Conservation (phyloP, 148 eudicot species). For the Gaultheria prostrata region DNA sequence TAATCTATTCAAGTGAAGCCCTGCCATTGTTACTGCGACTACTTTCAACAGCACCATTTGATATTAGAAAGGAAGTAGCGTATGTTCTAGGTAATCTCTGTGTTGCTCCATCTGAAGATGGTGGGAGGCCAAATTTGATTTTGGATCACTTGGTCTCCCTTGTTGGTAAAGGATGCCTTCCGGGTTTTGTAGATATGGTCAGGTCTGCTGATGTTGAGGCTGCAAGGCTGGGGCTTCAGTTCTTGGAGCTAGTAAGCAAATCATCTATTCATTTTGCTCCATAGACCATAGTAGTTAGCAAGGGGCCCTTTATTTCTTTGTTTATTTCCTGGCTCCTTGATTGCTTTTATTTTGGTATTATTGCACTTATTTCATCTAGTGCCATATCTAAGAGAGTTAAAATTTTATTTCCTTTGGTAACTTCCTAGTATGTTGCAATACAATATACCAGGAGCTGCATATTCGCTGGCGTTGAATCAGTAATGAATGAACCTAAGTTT, state of each 20-base stretch:
- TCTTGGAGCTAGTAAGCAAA: slow-evolving; percentile 79
- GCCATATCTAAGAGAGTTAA: neutral
- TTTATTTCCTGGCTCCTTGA: neutral
- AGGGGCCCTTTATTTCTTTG: neutral
- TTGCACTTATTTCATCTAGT: neutral
- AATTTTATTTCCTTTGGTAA: neutral
- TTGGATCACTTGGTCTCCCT: slow-evolving; percentile 77
- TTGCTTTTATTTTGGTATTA: neutral
- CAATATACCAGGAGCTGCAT: neutral
- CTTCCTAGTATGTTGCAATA: neutral
- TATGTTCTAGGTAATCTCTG: slow-evolving; percentile 91
- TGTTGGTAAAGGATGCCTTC: slow-evolving; percentile 73
- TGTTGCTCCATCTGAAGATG: slow-evolving; percentile 73
- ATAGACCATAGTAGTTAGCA: neutral
- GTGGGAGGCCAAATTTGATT: slow-evolving; percentile 64
- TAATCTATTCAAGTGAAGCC: slow-evolving; percentile 74
- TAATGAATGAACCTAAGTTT: neutral
- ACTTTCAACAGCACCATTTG: slow-evolving; percentile 76
- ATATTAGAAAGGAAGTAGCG: slow-evolving; percentile 85
- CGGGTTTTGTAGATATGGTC: slow-evolving; percentile 73
- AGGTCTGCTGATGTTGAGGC: slow-evolving; percentile 93
- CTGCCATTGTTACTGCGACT: slow-evolving; percentile 51
- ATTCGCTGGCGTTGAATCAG: neutral
- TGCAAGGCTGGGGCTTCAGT: slow-evolving; percentile 86
- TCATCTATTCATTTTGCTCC: neutral